phyloP scores from a whole-genome alignment of 768 basidiomycete genomes.

The Auriculariales sp. region DNA sequence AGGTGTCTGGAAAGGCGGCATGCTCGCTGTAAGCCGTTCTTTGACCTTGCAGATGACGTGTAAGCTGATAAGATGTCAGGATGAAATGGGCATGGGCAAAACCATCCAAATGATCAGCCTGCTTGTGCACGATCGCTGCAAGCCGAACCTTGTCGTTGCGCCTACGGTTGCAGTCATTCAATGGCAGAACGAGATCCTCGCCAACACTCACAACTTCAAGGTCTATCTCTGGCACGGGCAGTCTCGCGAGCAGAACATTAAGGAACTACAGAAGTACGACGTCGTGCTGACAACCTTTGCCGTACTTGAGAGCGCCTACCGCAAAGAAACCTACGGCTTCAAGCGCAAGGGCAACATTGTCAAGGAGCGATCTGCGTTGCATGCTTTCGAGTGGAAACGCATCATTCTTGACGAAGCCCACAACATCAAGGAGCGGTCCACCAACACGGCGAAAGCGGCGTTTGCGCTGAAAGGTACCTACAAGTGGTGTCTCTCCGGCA shows the following conservation, averaged over 20 bases:
- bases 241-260: slow-evolving; percentile 47
- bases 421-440: slow-evolving; percentile 90
- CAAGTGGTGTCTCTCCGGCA: slow-evolving; percentile 93
- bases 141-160: slow-evolving; percentile 89
- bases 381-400: slow-evolving; percentile 73
- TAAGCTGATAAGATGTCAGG: slow-evolving; percentile 25
- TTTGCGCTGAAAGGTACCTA: slow-evolving; percentile 74
- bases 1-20: slow-evolving; percentile 76
- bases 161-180: slow-evolving; percentile 47
- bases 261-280: slow-evolving; percentile 70
- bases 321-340: slow-evolving; percentile 87
- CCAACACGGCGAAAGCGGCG: slow-evolving; percentile 93
- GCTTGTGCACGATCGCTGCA: slow-evolving; percentile 59
- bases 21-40: slow-evolving; percentile 58
- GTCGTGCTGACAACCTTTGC: slow-evolving; percentile 84
- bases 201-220: slow-evolving; percentile 72
- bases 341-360: slow-evolving; percentile 71
- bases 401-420: slow-evolving; percentile 88
- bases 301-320: slow-evolving; percentile 81
- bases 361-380: slow-evolving; percentile 79
- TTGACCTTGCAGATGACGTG: neutral
- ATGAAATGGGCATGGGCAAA: slow-evolving; percentile 94
- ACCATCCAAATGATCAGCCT: slow-evolving; percentile 95
- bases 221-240: slow-evolving; percentile 89
- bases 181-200: slow-evolving; percentile 87